Base-by-base conservation (phyloP, 2,329 filamentous ascomycete species). In the Lithohypha guttulata region DNA sequence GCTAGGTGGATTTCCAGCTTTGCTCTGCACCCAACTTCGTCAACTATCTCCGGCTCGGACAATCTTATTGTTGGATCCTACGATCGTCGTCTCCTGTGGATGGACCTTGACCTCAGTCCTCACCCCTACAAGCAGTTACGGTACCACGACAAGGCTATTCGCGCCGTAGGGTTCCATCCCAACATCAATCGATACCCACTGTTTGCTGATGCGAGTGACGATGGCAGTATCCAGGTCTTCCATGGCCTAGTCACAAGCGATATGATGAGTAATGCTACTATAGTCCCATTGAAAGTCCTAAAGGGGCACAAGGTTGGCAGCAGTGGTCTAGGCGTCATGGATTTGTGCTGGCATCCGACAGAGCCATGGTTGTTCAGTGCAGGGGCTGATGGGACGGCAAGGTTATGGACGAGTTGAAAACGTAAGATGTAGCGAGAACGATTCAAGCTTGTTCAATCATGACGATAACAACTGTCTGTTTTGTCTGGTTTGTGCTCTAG, bases 361-460 rank as follows among this genome's bases (percentile, higher is more conserved):
- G 84, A 96, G 62, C 85, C 89, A 2, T 96, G 91, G 91, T 81
- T 83, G 62, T 79, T 94, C 38, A 93, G 83, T 67, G 89, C 87
- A 32, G 91, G 91, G 51, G 87, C 89, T 1, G 91, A 98, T 66
- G 89, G 89, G 28, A 93, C 83, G 10, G 84, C 85, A 62, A 78
- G 89, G 54, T 63, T 98, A 58, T 98, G 89, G 89, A 83, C 78
- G 11, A 28, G 26, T 14, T 28, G 9, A 28, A 14, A 4, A 10
- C 9, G 4, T 8, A 28, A 28, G 26, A 11, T n/a, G n/a, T n/a
- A n/a, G n/a, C n/a, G n/a, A n/a, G n/a, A n/a, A n/a, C n/a, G n/a
- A n/a, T n/a, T n/a, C n/a, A n/a, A n/a, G n/a, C n/a, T n/a, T n/a
- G n/a, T n/a, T n/a, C n/a, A n/a, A n/a, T n/a, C n/a, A n/a, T n/a